A percentile compares a stretch with the other conserved stretches of the same genome.
phyloP scores from a whole-genome alignment of 129 eudicot species.

The Saposhnikovia divaricata region DNA sequence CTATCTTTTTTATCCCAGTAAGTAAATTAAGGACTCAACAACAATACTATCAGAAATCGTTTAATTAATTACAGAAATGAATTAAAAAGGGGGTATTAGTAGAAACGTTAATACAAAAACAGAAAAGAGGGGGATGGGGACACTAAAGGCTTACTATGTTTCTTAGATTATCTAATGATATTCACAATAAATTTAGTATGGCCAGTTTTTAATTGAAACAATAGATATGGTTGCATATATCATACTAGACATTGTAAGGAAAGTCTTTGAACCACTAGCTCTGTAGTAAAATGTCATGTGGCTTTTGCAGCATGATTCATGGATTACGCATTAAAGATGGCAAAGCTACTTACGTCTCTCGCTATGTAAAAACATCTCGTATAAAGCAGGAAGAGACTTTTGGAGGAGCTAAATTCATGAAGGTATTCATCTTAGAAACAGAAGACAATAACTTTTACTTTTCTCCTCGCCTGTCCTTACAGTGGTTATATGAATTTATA shows the following conservation, averaged over 20 bases:
- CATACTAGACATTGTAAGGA: neutral
- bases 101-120: too few relatives aligned
- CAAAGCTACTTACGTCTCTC: slow-evolving; percentile 92
- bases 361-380: slow-evolving; percentile 83
- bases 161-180: neutral
- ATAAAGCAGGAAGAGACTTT: slow-evolving; percentile 79
- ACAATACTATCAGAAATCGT: neutral
- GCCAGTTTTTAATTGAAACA: neutral
- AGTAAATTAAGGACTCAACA: neutral
- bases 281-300: neutral
- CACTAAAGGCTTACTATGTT: neutral
- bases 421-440: slow-evolving; percentile 31
- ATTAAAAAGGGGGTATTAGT: neutral
- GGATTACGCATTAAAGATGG: slow-evolving; percentile 97
- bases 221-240: neutral
- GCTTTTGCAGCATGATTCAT: slow-evolving; percentile 78
- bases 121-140: neutral
- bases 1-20: neutral
- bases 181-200: neutral
- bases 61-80: neutral
- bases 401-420: slow-evolving; percentile 81
- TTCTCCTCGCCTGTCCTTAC: neutral
- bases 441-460: neutral
- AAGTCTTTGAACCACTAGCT: neutral
- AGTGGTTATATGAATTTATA: neutral